Evolutionary conservation across 2,329 filamentous ascomycete genomes (phyloP), one percentile per base, ranked within the genome.

Genomic region (Neofusicoccum kwambonambiense): DNA sequence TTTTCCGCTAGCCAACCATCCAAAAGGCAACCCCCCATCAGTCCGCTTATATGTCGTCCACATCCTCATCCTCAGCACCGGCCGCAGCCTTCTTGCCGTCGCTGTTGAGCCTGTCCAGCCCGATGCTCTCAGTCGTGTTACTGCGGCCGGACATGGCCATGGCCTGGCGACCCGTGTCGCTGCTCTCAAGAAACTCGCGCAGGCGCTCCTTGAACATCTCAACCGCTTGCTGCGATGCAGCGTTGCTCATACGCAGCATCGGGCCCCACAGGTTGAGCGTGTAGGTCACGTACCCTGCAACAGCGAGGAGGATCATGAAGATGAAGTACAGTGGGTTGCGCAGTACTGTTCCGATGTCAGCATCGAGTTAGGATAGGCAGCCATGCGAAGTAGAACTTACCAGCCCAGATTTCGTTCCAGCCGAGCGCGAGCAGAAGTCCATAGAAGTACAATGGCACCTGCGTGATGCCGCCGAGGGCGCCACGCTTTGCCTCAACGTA

Each of bases 401-500:
- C 92, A 73, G 93, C 91, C 70, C 96, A 82, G 68, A 99, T 93
- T 79, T 99, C 95, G 78, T 99, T 99, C 95, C 95, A 99, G n/a
- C 95, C 95, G 56, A 99, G 83, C 22, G 92, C 91, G 69, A 99
- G 81, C 64, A 99, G 83, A 64, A 98, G 78, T 47, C 88, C 92
- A 72, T 97, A 99, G 78, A 99, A 97, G 79, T 97, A 98, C 67
- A 96, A 80, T 5, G 95, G 95, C 57, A 99, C 89, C 78, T 97
- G 93, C 4, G 93, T 91, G 71, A 99, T 91, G 65, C 94, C 93
- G 63, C 95, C 95, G 75, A 99, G 96, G 47, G 95, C 95, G 75
- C 94, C 93, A 65, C 95, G 88, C 84, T 99, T 99, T 57, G 95
- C 95, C 81, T 99, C 95, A 47, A 99, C 93, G 72, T 97, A 99